A percentile compares a stretch with the other conserved stretches of the same genome.
Evolutionary conservation across 164 flowering plant species (phyloP).

Genomic region (Vitis labrusca): DNA sequence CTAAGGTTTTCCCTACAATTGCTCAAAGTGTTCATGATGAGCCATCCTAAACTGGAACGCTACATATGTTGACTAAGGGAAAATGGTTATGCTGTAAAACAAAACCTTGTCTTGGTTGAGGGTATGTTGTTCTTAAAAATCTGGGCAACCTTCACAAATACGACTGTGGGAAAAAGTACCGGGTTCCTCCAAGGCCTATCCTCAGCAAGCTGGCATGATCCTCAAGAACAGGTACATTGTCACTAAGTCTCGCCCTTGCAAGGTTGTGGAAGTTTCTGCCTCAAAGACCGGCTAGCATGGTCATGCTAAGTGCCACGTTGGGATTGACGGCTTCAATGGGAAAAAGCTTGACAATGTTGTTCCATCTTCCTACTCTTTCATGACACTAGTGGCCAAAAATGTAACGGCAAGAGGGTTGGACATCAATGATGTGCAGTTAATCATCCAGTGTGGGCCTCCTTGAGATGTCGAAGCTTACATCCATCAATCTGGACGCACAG

Average conservation of each 20-base stretch:
- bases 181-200: conserved; percentile 51
- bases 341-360: conserved; percentile 66
- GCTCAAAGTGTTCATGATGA: no score
- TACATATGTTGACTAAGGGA: no score
- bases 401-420: conserved; percentile 97
- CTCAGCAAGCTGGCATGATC: conserved; percentile 67
- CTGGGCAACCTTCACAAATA: no score
- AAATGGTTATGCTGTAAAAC: no score
- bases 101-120: no score
- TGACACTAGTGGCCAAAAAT: conserved; percentile 87
- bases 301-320: conserved; percentile 68
- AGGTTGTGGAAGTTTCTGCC: conserved; percentile 69
- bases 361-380: conserved; percentile 59
- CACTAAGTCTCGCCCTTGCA: conserved; percentile 60
- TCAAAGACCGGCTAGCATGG: conserved; percentile 70
- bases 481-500: conserved; percentile 97
- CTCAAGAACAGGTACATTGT: conserved; percentile 58
- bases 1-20: no score
- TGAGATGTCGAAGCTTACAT: conserved; percentile 95
- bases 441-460: conserved; percentile 98
- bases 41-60: no score
- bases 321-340: conserved; percentile 52
- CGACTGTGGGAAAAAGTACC: no score
- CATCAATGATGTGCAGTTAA: conserved; percentile 90
- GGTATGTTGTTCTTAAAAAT: no score